Evolutionary conservation across 2,329 filamentous ascomycete genomes (phyloP), one percentile per base, ranked within the genome.

Genomic region (Rhytidhysteron rufulum): DNA sequence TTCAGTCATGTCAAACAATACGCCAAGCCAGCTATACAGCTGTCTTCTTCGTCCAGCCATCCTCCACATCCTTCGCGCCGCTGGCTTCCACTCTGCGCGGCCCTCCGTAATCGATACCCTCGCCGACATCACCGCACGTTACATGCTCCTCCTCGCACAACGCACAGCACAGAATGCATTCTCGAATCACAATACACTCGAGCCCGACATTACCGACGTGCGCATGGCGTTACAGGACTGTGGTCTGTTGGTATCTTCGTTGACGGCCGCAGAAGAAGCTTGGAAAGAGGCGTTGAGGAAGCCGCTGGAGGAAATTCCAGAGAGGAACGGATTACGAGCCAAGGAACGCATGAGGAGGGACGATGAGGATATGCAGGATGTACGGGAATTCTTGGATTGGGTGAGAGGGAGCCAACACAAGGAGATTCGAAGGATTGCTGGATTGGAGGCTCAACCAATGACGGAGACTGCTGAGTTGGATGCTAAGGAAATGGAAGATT

Each of bases 21-120:
- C 64, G 43, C 27, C 41, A 17, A 22, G 40, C 30, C 33, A 43
- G 24, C 72, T 86, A 35, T 78, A 85, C 69, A 84, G 88, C 66
- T 84, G 86, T 45, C 83, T 95, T 48, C 77, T 97, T 42, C 88
- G 89, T 31, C 91, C 91, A 2, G 83, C 84, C 34, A 80, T 96
- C 45, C 80, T 97, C 42, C 89, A 96, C 67, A 91, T 95, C 56
- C 81, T 97, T 37, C 88, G 91, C 58, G 88, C 90, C 21, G 85
- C 88, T 18, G 91, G 91, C 61, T 97, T 94, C 70, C 87, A 94
- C 63, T 77, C 84, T 31, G 86, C 88, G 37, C 82, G 82, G 40
- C 83, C 88, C 2, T 84, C 85, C 3, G 89, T 94, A 5, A 74
- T 96, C 42, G 90, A 97, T 68, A 83, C 86, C 8, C 66, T 96